phyloP scores from a whole-genome alignment of 768 basidiomycete genomes.

The Termitomyces sp. region DNA sequence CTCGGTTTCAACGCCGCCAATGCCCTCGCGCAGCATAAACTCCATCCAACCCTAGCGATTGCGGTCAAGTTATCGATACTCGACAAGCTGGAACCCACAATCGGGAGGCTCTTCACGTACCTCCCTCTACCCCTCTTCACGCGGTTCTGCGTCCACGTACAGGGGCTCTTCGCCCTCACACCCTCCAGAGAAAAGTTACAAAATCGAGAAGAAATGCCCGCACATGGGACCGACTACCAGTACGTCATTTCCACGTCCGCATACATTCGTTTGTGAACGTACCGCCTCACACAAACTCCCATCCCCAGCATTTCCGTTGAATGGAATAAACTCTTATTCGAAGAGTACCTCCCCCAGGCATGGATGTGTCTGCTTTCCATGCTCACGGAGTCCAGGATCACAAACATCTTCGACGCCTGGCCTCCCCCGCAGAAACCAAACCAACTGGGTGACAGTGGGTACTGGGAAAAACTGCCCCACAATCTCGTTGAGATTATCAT shows the following conservation, averaged over 20 bases:
- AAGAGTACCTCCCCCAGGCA: slow-evolving; percentile 36
- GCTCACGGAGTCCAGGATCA: slow-evolving; percentile 18
- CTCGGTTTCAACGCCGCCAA: slow-evolving; percentile 18
- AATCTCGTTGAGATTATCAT: slow-evolving; percentile 23
- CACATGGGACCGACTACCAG: slow-evolving; percentile 33
- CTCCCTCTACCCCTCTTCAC: slow-evolving; percentile 43
- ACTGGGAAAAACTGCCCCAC: slow-evolving; percentile 29
- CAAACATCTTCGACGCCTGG: slow-evolving; percentile 33
- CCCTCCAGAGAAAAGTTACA: slow-evolving; percentile 37
- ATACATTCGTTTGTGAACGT: no score
- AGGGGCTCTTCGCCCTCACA: slow-evolving; percentile 42
- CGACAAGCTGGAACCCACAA: not conserved
- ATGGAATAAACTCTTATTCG: slow-evolving; percentile 44
- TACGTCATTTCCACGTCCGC: slow-evolving; percentile 15
- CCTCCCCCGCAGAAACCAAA: slow-evolving; percentile 25
- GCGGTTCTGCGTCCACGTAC: slow-evolving; percentile 38
- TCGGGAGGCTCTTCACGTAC: slow-evolving; percentile 41
- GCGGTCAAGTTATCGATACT: slow-evolving; percentile 24
- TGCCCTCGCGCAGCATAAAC: slow-evolving; percentile 32
- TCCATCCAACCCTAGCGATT: slow-evolving; percentile 31
- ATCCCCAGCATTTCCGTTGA: slow-evolving; percentile 32
- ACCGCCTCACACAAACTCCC: not conserved
- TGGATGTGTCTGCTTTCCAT: slow-evolving; percentile 32
- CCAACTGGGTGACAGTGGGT: slow-evolving; percentile 32
- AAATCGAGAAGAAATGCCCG: slow-evolving; percentile 32